phyloP scores from a whole-genome alignment of 2,329 filamentous ascomycete genomes.

The Coniochaeta sp. region DNA sequence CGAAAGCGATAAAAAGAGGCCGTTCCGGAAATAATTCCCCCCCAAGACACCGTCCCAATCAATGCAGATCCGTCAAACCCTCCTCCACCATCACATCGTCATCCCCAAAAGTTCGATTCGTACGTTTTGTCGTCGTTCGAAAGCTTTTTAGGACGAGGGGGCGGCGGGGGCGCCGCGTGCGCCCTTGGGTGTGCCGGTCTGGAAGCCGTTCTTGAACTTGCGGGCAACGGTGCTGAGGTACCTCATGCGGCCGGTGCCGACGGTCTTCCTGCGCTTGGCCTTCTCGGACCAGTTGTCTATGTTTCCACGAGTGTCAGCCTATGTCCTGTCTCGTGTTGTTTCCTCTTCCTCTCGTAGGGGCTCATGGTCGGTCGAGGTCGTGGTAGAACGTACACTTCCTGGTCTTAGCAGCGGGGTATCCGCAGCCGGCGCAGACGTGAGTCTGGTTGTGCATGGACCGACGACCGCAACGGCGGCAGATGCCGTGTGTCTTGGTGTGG shows the following conservation, averaged over 20 bases:
- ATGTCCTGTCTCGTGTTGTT: background rate
- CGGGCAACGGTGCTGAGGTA: constrained; percentile 89
- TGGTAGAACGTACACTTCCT: constrained; percentile 93
- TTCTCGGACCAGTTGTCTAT: constrained; percentile 99
- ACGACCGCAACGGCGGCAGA: constrained; percentile 96
- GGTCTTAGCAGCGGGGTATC: constrained; percentile 95
- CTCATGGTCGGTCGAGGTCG: background rate
- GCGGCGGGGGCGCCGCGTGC: constrained; percentile 56
- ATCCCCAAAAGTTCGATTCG: too few species aligned
- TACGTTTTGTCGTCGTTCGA: too few species aligned
- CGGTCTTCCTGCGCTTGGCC: constrained; percentile 99
- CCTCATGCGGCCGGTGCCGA: constrained; percentile 91
- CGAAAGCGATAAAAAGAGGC: constrained; percentile 16
- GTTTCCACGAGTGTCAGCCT: constrained; percentile 15
- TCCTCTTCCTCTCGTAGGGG: constrained; percentile 3
- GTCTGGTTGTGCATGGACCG: constrained; percentile 99
- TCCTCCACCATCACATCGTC: background rate
- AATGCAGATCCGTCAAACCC: constrained; percentile 10
- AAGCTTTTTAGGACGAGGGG: constrained; percentile 6
- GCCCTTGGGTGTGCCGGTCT: constrained; percentile 78
- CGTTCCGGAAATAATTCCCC: constrained; percentile 17
- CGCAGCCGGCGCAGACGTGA: constrained; percentile 92
- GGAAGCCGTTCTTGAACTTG: constrained; percentile 98
- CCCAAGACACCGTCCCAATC: constrained; percentile 19
- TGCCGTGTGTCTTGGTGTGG: constrained; percentile 97